phyloP scores from a whole-genome alignment of 1,139 yeast genomes.

The Yamadazyma taylorii region DNA sequence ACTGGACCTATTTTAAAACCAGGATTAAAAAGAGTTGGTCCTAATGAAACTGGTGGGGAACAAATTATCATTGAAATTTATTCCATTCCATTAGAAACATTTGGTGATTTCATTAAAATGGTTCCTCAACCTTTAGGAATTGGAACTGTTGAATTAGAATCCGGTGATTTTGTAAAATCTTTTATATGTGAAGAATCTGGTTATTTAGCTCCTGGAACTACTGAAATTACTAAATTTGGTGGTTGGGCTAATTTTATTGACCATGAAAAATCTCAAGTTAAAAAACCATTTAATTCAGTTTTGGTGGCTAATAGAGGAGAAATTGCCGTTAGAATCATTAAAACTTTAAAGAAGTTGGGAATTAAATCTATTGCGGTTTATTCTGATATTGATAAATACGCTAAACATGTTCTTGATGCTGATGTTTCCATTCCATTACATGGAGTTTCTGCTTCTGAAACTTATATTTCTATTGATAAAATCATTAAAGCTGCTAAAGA shows the following conservation, averaged over 20 bases:
- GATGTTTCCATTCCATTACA: conserved; percentile 78
- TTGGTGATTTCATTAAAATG: conserved; percentile 81
- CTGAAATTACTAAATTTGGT: conserved; percentile 78
- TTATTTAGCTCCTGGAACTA: conserved; percentile 65
- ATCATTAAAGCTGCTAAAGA: conserved; percentile 81
- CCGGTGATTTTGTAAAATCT: conserved; percentile 85
- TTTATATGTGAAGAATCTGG: conserved; percentile 93
- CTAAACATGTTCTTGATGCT: conserved; percentile 81
- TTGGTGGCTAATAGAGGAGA: conserved; percentile 97
- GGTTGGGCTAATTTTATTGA: conserved; percentile 81
- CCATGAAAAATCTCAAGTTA: conserved; percentile 23
- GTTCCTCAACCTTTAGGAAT: conserved; percentile 95
- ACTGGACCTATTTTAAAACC: conserved; percentile 85
- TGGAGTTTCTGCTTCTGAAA: conserved; percentile 85
- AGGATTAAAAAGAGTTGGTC: conserved; percentile 69
- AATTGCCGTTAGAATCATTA: conserved; percentile 91
- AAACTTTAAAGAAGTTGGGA: conserved; percentile 76
- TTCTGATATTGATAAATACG: conserved; percentile 86
- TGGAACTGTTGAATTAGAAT: conserved; percentile 80
- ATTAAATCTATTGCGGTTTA: conserved; percentile 84
- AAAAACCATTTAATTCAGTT: conserved; percentile 75
- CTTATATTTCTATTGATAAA: conserved; percentile 83
- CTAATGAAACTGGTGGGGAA: conserved; percentile 46
- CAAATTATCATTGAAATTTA: conserved; percentile 76
- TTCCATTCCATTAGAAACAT: conserved; percentile 70